phyloP scores from a whole-genome alignment of 179 eudicot genomes.

The Sideroxylon spinosum region DNA sequence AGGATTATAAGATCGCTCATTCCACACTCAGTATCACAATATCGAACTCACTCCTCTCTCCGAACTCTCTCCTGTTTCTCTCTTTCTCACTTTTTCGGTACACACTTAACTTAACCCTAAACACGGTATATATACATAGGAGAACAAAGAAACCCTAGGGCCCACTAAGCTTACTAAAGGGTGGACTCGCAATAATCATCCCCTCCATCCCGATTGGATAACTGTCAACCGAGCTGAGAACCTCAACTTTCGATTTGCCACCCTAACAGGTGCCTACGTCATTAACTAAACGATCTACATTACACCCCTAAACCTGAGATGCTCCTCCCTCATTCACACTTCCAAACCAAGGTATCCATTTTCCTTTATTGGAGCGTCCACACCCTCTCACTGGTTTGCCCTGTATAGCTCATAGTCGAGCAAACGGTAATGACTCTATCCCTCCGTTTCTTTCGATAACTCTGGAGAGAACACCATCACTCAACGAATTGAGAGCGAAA shows the following conservation, averaged over 20 bases:
- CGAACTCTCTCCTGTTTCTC: too few relatives aligned
- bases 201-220: background rate
- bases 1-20: too few relatives aligned
- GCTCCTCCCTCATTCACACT: background rate
- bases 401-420: too few relatives aligned
- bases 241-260: background rate
- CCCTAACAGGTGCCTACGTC: background rate
- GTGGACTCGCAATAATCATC: background rate
- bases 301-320: background rate
- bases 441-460: too few relatives aligned
- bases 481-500: background rate
- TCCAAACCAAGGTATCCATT: background rate
- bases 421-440: too few relatives aligned
- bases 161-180: background rate
- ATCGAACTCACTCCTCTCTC: too few relatives aligned
- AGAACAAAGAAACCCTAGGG: too few relatives aligned
- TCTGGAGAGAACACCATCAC: background rate
- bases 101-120: too few relatives aligned
- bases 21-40: too few relatives aligned
- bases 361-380: background rate
- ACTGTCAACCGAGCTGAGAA: background rate
- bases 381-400: background rate
- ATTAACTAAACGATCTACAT: background rate
- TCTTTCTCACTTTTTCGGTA: too few relatives aligned
- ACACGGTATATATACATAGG: too few relatives aligned